phyloP scores from a whole-genome alignment of 352 stramenopile genomes.

The Globisporangium barbulae region DNA sequence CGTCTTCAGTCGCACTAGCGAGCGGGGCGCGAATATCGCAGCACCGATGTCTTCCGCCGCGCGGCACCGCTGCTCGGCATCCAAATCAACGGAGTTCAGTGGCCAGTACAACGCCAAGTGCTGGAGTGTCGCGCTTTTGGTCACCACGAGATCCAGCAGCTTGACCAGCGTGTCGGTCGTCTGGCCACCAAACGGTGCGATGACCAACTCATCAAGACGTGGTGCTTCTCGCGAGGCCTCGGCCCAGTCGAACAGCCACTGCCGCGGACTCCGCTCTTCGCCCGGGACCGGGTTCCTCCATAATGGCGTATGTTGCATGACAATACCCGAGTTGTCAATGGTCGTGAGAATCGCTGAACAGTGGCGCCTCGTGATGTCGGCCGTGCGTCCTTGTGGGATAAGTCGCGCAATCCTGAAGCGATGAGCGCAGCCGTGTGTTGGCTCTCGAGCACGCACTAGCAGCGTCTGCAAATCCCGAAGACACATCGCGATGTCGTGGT shows the following conservation, averaged over 20 bases:
- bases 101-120: not conserved
- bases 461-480: slow-evolving; percentile 10
- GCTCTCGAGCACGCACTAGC: not conserved
- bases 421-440: not conserved
- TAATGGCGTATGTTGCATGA: not conserved
- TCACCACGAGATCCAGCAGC: slow-evolving; percentile 1
- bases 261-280: not conserved
- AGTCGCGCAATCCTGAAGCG: slow-evolving; percentile 3
- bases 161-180: not conserved
- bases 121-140: not conserved
- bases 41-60: slow-evolving; percentile 10
- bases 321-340: slow-evolving; percentile 1
- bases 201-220: not conserved
- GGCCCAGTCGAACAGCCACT: slow-evolving; percentile 11
- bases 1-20: slow-evolving; percentile 1
- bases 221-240: not conserved
- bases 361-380: not conserved
- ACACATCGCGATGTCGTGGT: not conserved
- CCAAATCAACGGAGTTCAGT: not conserved
- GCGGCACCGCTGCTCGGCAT: not conserved
- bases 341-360: not conserved
- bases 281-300: not conserved
- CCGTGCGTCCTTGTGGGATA: not conserved
- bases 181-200: not conserved
- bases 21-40: not conserved